Evolutionary conservation across 208 protist genomes (phyloP).

Genomic region (Crithidia bombi): DNA sequence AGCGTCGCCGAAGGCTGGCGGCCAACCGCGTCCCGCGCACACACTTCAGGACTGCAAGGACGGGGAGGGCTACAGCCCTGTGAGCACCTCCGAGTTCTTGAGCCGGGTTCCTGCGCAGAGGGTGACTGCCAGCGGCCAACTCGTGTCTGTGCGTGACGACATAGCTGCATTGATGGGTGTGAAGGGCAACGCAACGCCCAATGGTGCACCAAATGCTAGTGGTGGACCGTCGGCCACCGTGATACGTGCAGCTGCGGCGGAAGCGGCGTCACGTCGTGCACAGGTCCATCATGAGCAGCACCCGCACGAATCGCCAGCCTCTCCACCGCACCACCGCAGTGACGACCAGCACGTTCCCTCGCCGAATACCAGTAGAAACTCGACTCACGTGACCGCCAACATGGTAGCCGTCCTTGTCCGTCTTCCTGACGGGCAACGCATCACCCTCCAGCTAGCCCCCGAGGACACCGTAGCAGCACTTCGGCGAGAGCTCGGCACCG

Average conservation of each 20-base stretch:
- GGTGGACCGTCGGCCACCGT: slow-evolving; percentile 30
- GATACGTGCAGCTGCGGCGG: slow-evolving; percentile 56
- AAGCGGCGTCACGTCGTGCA: slow-evolving; percentile 32
- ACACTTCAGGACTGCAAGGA: slow-evolving; percentile 30
- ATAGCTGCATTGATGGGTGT: slow-evolving; percentile 61
- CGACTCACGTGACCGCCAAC: slow-evolving; percentile 32
- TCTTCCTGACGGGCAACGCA: slow-evolving; percentile 64
- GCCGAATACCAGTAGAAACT: neutral
- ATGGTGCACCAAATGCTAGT: neutral
- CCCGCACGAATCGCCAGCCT: neutral
- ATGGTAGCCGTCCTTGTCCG: slow-evolving; percentile 66
- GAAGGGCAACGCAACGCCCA: neutral
- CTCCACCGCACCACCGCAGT: neutral
- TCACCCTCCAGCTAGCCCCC: slow-evolving; percentile 56
- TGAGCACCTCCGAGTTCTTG: slow-evolving; percentile 65
- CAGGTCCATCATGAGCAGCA: neutral
- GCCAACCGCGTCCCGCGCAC: slow-evolving; percentile 25
- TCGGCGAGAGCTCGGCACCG: slow-evolving; percentile 56
- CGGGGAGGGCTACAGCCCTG: slow-evolving; percentile 15
- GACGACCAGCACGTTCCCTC: neutral
- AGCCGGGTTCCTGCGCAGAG: slow-evolving; percentile 59
- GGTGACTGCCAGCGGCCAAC: slow-evolving; percentile 70
- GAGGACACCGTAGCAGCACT: slow-evolving; percentile 69
- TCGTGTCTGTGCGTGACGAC: slow-evolving; percentile 69
- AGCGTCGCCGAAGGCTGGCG: neutral